Percentiles rank a stretch among this genome's conserved stretches.
Conservation (phyloP, 805 yeast species). For the Dipodascopsis uninucleata region DNA sequence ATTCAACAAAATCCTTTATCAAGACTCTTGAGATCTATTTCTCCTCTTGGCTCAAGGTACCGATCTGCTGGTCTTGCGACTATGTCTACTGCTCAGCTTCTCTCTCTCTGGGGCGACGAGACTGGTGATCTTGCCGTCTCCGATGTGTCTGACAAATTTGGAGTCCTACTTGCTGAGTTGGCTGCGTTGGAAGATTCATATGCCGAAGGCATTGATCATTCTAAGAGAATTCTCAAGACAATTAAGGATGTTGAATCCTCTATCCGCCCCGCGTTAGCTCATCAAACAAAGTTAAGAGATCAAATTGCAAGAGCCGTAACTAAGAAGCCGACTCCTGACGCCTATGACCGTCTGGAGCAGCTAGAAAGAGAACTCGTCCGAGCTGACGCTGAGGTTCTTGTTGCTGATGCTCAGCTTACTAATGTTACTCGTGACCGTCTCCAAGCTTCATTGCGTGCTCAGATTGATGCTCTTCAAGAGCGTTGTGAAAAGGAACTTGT, state of each 20-base stretch:
- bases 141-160: constrained; percentile 82
- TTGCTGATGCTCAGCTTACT: constrained; percentile 87
- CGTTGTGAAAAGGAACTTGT: constrained; percentile 80
- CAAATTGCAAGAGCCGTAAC: constrained; percentile 53
- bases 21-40: constrained; percentile 16
- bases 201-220: constrained; percentile 81
- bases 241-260: constrained; percentile 82
- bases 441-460: constrained; percentile 78
- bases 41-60: constrained; percentile 6
- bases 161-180: constrained; percentile 75
- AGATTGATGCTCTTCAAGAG: constrained; percentile 81
- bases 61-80: constrained; percentile 11
- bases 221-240: constrained; percentile 75
- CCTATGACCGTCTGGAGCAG: constrained; percentile 44
- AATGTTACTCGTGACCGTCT: constrained; percentile 84
- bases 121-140: constrained; percentile 75
- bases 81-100: constrained; percentile 11
- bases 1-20: too few relatives aligned
- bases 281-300: constrained; percentile 80
- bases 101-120: constrained; percentile 78
- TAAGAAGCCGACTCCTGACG: background rate
- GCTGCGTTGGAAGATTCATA: constrained; percentile 85
- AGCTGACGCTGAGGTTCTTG: constrained; percentile 87
- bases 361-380: constrained; percentile 86
- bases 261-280: constrained; percentile 78